A percentile compares a stretch with the other conserved stretches of the same genome.
phyloP scores from a whole-genome alignment of 148 eudicot genomes.

The Rhododendron vialii region DNA sequence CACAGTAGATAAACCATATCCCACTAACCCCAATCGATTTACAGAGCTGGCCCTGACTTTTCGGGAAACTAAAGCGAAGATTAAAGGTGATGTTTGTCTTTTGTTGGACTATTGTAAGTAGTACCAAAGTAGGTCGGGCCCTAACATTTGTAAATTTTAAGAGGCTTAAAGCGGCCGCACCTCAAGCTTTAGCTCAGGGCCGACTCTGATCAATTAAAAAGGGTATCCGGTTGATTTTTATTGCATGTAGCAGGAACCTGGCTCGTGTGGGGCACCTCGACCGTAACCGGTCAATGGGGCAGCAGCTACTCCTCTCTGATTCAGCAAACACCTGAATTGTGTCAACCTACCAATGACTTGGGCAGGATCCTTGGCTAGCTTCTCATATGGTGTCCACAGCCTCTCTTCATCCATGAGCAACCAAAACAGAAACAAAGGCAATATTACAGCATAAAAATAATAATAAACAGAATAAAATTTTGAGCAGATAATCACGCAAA shows the following conservation, averaged over 20 bases:
- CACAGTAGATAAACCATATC: too few species aligned
- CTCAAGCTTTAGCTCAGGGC: background rate
- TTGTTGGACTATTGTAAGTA: background rate
- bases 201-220: background rate
- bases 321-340: constrained; percentile 75
- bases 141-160: too few species aligned
- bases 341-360: constrained; percentile 56
- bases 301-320: constrained; percentile 89
- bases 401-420: constrained; percentile 47
- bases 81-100: background rate
- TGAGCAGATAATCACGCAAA: background rate
- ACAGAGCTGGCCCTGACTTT: background rate
- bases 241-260: constrained; percentile 69
- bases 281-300: constrained; percentile 66
- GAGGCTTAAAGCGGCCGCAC: background rate
- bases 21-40: too few species aligned
- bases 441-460: background rate
- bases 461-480: background rate
- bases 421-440: background rate
- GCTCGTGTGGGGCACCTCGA: constrained; percentile 54
- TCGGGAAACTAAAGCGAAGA: background rate
- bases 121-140: background rate
- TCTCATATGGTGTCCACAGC: constrained; percentile 65
- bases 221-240: constrained; percentile 16
- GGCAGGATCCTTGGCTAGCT: constrained; percentile 52